Percentiles rank a stretch among this genome's conserved stretches.
phyloP scores from a whole-genome alignment of 2,329 filamentous ascomycete species.

The Pyrenochaeta sp. region DNA sequence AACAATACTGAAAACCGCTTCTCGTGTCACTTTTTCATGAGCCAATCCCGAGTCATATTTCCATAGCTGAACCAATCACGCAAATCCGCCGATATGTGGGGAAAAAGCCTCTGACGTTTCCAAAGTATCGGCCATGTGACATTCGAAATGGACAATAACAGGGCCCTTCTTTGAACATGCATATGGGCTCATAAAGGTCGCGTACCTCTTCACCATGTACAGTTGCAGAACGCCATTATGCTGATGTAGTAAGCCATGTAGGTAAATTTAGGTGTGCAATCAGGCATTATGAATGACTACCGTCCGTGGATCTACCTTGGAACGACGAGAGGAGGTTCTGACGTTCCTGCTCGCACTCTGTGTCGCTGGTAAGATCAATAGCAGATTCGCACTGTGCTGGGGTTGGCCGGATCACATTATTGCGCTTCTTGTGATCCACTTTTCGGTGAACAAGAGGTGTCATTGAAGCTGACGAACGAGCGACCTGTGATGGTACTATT shows the following conservation, averaged over 20 bases:
- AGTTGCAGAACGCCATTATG: background rate
- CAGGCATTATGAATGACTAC: background rate
- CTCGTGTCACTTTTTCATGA: no score
- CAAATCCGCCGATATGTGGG: no score
- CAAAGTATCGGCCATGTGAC: background rate
- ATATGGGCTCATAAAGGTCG: slow-evolving; percentile 1
- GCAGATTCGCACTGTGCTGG: slow-evolving; percentile 1
- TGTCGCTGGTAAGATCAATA: slow-evolving; percentile 29
- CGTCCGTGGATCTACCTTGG: slow-evolving; percentile 6
- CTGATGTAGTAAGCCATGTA: background rate
- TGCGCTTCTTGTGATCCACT: slow-evolving; percentile 1
- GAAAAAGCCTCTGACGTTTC: no score
- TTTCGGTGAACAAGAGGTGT: background rate
- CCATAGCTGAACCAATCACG: no score
- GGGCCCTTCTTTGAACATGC: slow-evolving; percentile 1
- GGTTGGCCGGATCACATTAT: background rate
- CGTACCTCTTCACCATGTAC: background rate
- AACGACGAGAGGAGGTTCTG: slow-evolving; percentile 21
- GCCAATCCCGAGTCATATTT: no score
- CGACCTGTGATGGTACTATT: no score
- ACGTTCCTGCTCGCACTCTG: slow-evolving; percentile 16
- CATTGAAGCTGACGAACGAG: background rate
- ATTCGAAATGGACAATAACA: background rate
- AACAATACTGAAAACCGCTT: no score
- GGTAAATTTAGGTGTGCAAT: background rate